These are phyloP conservation scores for Planoprotostelium fungivorum DNA, from an alignment of 78 protist species.

Conservation along the genomic window DNA sequence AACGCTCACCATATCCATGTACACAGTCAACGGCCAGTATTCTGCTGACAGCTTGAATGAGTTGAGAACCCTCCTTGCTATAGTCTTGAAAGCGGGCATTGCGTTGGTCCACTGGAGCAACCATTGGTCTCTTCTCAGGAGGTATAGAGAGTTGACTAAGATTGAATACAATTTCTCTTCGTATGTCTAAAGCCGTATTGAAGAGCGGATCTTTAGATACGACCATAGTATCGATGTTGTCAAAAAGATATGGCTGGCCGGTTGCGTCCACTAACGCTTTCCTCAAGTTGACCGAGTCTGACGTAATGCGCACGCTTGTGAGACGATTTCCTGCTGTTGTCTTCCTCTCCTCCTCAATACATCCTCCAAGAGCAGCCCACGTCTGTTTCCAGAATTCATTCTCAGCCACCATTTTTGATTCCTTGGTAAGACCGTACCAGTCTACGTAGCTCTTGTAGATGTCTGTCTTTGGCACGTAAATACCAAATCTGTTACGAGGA, in stretches of 20 bases:
- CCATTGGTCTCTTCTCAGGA: background rate
- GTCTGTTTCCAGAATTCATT: too few relatives aligned
- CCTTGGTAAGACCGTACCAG: slow-evolving; percentile 2
- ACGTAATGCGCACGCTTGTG: too few relatives aligned
- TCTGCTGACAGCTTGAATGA: background rate
- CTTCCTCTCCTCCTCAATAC: too few relatives aligned
- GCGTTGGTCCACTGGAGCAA: background rate
- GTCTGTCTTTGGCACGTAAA: background rate
- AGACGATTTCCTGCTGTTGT: background rate
- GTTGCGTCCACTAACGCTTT: too few relatives aligned
- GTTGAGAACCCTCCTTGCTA: background rate
- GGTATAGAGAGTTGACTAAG: background rate
- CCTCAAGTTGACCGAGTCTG: too few relatives aligned
- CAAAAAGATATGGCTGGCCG: too few relatives aligned
- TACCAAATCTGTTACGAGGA: background rate
- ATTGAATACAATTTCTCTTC: background rate
- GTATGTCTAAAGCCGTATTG: background rate
- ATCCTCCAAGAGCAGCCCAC: too few relatives aligned
- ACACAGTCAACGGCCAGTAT: background rate
- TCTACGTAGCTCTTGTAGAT: background rate
- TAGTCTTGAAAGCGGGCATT: background rate
- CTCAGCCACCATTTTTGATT: too few relatives aligned
- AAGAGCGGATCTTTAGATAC: background rate
- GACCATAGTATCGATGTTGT: background rate
- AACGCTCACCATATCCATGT: background rate